These are phyloP conservation scores for Chlorella sp. DNA, from an alignment of 139 green algal genomes.

Conservation along the genomic window DNA sequence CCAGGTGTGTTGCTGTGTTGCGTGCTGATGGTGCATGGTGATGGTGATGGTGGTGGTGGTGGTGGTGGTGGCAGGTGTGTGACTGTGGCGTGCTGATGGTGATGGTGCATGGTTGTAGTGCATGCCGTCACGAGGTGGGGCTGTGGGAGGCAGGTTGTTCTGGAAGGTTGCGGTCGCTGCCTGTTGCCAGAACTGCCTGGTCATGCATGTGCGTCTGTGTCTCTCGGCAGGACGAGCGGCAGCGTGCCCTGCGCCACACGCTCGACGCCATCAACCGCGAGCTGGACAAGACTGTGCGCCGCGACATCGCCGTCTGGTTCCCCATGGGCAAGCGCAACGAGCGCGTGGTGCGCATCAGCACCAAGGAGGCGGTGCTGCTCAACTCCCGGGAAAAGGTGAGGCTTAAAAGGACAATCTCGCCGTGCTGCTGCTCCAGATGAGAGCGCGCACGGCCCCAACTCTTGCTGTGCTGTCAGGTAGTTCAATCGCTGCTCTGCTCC, in stretches of 20 bases:
- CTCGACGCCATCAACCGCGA: slow-evolving; percentile 61
- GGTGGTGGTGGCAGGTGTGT: no score
- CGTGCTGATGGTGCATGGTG: background rate
- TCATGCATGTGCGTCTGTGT: background rate
- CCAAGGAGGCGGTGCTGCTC: slow-evolving; percentile 78
- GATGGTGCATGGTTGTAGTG: no score
- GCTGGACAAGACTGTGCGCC: slow-evolving; percentile 50
- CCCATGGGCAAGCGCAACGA: slow-evolving; percentile 65
- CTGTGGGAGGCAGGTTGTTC: no score
- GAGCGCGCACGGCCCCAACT: no score
- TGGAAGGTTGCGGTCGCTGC: no score
- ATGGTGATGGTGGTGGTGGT: background rate
- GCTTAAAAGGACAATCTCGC: no score
- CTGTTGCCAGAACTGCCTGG: no score
- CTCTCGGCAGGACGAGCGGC: slow-evolving; percentile 34
- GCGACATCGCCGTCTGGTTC: slow-evolving; percentile 69
- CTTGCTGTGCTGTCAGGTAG: no score
- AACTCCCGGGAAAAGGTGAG: slow-evolving; percentile 85
- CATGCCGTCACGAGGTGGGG: no score
- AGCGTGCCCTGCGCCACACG: slow-evolving; percentile 30
- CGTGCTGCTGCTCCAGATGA: no score
- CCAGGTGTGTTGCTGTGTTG: slow-evolving; percentile 33
- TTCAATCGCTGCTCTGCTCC: no score
- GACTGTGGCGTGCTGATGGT: no score
- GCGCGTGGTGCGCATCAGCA: slow-evolving; percentile 77